Base-by-base conservation (phyloP, 345 rosid species). In the Rhodomyrtus tomentosa region DNA sequence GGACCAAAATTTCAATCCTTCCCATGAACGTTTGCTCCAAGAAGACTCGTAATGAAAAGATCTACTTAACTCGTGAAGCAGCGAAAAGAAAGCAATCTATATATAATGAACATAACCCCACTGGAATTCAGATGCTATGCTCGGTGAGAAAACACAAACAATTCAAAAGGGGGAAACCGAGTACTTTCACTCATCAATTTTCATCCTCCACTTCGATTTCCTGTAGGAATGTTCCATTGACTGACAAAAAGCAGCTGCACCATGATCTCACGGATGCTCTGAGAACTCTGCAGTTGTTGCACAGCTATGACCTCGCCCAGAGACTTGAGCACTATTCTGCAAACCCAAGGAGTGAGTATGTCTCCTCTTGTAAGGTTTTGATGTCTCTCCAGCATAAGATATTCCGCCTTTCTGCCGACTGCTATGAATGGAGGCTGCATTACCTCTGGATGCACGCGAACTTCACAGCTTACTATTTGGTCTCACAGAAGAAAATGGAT, bases 371-470 rank as follows among this genome's bases (percentile, higher is more conserved):
- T 88, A 89, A 10, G 85, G 50, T 45, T 80, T 84, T 24, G 93
- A 91, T 86, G 85, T 80, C 79, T 91, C 93, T 6, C 90, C 87
- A 2, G 82, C 74, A 55, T 86, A 84, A 80, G 91, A 74, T 53
- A 87, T 53, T 21, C 86, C 62, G 72, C 92, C 91, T 86, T 88
- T 90, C 6, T 79, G 88, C 82, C 87, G 87, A 88, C 95, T 93
- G 84, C 93, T 87, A 45, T 68, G 92, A 51, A 92, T 85, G 25
- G 91, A 84, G 25, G 92, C 84, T 25, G 91, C 58, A 72, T 90
- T 86, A 29, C 81, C 80, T 80, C 87, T 53, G 27, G 83, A 55
- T 5, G 91, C 80, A 2, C 53, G 85, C 22, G 91, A 86, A 53
- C 84, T 89, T 84, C 87, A 88, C 58, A 56, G 85, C 85, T 81